These are phyloP conservation scores for Camellia sinensis DNA, from an alignment of 148 eudicot species.

Conservation along the genomic window DNA sequence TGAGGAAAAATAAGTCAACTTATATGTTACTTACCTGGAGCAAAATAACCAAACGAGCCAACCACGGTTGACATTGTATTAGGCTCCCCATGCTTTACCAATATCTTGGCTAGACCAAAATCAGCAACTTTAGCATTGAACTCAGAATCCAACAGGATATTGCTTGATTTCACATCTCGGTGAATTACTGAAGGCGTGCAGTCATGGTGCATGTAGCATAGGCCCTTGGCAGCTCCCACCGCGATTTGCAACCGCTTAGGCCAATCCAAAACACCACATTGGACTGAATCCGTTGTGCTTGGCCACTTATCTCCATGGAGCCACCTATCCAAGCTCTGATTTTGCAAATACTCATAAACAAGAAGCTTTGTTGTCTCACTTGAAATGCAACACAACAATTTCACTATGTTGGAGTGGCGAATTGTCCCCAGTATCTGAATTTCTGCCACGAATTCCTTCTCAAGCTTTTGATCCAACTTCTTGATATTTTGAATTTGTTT, in stretches of 20 bases:
- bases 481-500: conserved; percentile 29
- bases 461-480: conserved; percentile 27
- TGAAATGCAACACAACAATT: conserved; percentile 35
- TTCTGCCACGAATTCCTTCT: conserved; percentile 36
- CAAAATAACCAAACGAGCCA: conserved; percentile 44
- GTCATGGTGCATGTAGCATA: conserved; percentile 42
- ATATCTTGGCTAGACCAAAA: conserved; percentile 36
- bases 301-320: conserved; percentile 23
- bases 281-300: conserved; percentile 6
- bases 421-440: conserved; percentile 29
- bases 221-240: conserved; percentile 34
- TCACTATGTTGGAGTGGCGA: conserved; percentile 39
- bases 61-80: conserved; percentile 31
- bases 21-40: conserved; percentile 27
- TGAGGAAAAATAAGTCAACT: too few relatives aligned
- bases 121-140: conserved; percentile 45
- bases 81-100: conserved; percentile 28
- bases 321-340: conserved; percentile 38
- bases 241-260: conserved; percentile 41
- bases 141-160: conserved; percentile 29
- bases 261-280: conserved; percentile 30
- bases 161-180: conserved; percentile 37
- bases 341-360: conserved; percentile 40
- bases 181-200: conserved; percentile 35
- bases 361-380: conserved; percentile 31